A percentile compares a stretch with the other conserved stretches of the same genome.
These are phyloP conservation scores for Xylariaceae sp. DNA, from an alignment of 2,329 filamentous ascomycete species.

Conservation along the genomic window DNA sequence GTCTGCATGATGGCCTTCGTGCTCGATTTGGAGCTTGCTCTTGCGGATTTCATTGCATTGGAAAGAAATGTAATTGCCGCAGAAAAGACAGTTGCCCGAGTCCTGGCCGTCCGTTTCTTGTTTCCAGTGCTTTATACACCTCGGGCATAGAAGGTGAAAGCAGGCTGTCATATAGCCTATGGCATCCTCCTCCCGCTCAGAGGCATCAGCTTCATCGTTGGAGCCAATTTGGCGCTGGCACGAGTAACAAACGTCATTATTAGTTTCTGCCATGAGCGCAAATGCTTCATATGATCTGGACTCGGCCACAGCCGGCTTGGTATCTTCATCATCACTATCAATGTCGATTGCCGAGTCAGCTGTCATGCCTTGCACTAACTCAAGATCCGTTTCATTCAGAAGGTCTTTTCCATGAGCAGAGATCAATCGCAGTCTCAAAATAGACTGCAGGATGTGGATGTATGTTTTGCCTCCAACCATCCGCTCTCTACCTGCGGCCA, in stretches of 20 bases:
- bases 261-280: slow-evolving; percentile 81
- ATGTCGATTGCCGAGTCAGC: slow-evolving; percentile 87
- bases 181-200: slow-evolving; percentile 67
- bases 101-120: slow-evolving; percentile 55
- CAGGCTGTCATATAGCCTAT: slow-evolving; percentile 85
- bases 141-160: slow-evolving; percentile 81
- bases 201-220: slow-evolving; percentile 60
- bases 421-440: slow-evolving; percentile 85
- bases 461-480: slow-evolving; percentile 85
- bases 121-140: slow-evolving; percentile 70
- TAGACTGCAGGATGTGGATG: slow-evolving; percentile 90
- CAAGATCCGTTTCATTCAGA: slow-evolving; percentile 81
- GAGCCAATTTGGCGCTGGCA: slow-evolving; percentile 71
- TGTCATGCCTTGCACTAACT: slow-evolving; percentile 80
- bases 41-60: slow-evolving; percentile 73
- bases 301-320: slow-evolving; percentile 64
- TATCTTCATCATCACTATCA: slow-evolving; percentile 75
- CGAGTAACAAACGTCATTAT: slow-evolving; percentile 73
- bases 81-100: slow-evolving; percentile 70
- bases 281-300: slow-evolving; percentile 86
- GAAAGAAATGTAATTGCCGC: slow-evolving; percentile 67
- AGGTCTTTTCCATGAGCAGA: slow-evolving; percentile 95
- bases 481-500: slow-evolving; percentile 68
- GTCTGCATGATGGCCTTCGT: slow-evolving; percentile 58
- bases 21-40: slow-evolving; percentile 62